Conservation (phyloP, 148 eudicot species). For the Hydrangea macrophylla region DNA sequence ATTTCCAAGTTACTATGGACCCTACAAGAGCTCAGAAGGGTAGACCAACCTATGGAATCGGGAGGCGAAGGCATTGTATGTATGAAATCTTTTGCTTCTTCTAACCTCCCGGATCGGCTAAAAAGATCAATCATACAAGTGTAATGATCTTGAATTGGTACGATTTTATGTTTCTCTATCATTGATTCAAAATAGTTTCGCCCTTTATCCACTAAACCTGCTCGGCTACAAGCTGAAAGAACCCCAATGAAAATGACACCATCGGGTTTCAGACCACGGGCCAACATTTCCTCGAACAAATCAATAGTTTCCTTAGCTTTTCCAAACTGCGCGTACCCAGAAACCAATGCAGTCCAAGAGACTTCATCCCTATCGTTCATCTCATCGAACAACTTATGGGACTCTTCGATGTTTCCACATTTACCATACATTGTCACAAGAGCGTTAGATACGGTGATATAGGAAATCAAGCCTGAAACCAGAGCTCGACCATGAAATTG, state of each 20-base stretch:
- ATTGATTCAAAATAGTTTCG: conserved; percentile 59
- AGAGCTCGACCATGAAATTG: conserved; percentile 83
- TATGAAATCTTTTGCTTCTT: conserved; percentile 74
- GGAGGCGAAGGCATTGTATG: conserved; percentile 70
- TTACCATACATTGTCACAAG: conserved; percentile 87
- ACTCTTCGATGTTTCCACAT: conserved; percentile 83
- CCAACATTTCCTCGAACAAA: conserved; percentile 76
- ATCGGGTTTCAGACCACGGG: conserved; percentile 69
- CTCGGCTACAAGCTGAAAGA: conserved; percentile 92
- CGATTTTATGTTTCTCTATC: conserved; percentile 56
- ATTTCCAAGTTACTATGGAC: conserved; percentile 62
- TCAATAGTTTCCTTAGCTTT: conserved; percentile 73
- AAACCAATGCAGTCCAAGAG: conserved; percentile 78
- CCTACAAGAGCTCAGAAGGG: conserved; percentile 88
- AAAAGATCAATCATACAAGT: conserved; percentile 94
- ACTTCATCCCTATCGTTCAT: conserved; percentile 68
- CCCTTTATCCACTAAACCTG: conserved; percentile 89
- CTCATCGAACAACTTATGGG: conserved; percentile 64
- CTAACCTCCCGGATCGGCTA: conserved; percentile 74
- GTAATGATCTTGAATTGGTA: conserved; percentile 69
- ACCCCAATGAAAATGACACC: conserved; percentile 78
- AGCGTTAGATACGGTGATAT: conserved; percentile 74
- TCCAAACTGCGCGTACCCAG: conserved; percentile 84
- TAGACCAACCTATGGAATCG: conserved; percentile 87
- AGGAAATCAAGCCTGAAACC: conserved; percentile 61